A percentile compares a stretch with the other conserved stretches of the same genome.
These are phyloP conservation scores for Tolypocladium album DNA, from an alignment of 2,329 filamentous ascomycete genomes.

Conservation along the genomic window DNA sequence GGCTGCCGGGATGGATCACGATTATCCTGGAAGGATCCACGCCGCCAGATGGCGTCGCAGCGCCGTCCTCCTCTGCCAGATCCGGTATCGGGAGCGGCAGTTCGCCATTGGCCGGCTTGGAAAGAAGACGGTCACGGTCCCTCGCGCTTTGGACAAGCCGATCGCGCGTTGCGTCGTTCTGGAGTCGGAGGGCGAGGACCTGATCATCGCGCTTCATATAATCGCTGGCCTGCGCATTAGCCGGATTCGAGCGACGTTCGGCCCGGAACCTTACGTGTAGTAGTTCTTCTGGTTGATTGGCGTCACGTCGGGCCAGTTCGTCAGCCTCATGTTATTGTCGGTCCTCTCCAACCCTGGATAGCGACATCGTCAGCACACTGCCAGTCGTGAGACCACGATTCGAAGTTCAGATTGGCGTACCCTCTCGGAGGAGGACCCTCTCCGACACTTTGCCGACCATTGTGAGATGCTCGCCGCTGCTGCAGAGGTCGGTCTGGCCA, in stretches of 20 bases:
- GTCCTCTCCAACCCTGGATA: conserved; percentile 77
- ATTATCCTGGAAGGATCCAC: conserved; percentile 81
- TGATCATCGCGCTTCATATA: conserved; percentile 98
- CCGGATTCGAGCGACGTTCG: background rate
- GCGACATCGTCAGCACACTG: conserved; percentile 10
- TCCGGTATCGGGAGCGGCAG: conserved; percentile 49
- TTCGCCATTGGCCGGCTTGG: conserved; percentile 61
- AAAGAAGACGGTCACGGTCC: conserved; percentile 76
- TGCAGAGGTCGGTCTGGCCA: background rate
- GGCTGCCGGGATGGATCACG: conserved; percentile 89
- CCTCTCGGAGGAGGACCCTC: conserved; percentile 52
- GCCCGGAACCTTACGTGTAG: conserved; percentile 60
- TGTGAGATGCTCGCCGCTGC: conserved; percentile 6
- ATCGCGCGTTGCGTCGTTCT: conserved; percentile 77
- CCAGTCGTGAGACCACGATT: no score
- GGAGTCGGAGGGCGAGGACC: conserved; percentile 76
- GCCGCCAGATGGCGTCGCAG: conserved; percentile 45
- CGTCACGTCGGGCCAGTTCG: conserved; percentile 82
- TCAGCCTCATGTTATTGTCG: conserved; percentile 95
- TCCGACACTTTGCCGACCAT: conserved; percentile 59
- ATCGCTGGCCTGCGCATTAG: conserved; percentile 46
- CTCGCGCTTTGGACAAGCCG: conserved; percentile 76
- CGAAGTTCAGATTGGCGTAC: conserved; percentile 23
- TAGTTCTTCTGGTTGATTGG: conserved; percentile 99
- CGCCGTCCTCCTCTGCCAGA: conserved; percentile 45